These are phyloP conservation scores for Nepenthes mirabilis DNA, from an alignment of 148 eudicot species.

Conservation along the genomic window DNA sequence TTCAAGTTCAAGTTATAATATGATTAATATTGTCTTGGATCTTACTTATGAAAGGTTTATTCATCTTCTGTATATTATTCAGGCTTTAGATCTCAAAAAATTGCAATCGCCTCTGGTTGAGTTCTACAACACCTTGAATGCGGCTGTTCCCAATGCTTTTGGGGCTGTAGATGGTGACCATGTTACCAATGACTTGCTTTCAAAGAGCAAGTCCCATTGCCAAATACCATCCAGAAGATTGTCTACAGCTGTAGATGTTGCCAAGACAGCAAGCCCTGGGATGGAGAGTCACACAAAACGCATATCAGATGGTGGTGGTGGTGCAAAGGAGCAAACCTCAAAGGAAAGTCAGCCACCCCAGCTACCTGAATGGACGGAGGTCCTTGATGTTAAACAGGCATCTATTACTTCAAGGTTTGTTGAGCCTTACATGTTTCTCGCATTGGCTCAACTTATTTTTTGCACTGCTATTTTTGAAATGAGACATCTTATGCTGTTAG, in stretches of 20 bases:
- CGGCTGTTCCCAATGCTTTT: constrained; percentile 26
- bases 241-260: constrained; percentile 36
- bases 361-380: constrained; percentile 29
- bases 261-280: constrained; percentile 30
- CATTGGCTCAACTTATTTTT: neutral
- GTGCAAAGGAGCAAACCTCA: constrained; percentile 19
- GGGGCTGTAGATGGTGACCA: constrained; percentile 30
- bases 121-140: constrained; percentile 54
- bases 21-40: too few species aligned
- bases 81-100: constrained; percentile 81
- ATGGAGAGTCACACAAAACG: constrained; percentile 15
- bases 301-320: constrained; percentile 20
- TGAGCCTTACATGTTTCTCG: neutral
- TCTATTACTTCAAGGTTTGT: constrained; percentile 39
- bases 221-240: constrained; percentile 31
- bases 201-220: constrained; percentile 51
- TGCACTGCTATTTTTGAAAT: constrained; percentile 3
- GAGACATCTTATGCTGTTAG: constrained; percentile 11
- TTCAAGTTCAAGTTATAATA: too few species aligned
- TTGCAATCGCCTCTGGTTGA: constrained; percentile 53
- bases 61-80: constrained; percentile 3
- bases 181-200: constrained; percentile 26
- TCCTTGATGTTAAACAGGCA: constrained; percentile 21
- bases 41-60: neutral
- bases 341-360: constrained; percentile 19